Evolutionary conservation across 805 yeast genomes (phyloP).

Genomic region (Ogataea populi-albae): DNA sequence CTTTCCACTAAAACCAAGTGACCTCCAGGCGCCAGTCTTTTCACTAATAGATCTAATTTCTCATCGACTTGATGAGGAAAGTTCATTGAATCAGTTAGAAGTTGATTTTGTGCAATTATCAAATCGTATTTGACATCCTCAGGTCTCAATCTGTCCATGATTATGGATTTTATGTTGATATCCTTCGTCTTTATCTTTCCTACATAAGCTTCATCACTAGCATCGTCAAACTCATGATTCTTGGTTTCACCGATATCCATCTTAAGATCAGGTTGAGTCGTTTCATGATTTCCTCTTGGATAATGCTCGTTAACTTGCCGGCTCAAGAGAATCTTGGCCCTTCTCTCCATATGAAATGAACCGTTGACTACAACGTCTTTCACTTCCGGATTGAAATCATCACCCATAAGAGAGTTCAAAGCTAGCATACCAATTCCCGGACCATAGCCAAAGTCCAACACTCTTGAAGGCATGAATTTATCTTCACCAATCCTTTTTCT

Average conservation of each 20-base stretch:
- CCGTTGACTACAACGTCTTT: constrained; percentile 78
- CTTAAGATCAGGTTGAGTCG: constrained; percentile 22
- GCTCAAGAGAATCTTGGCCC: constrained; percentile 75
- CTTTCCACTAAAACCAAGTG: constrained; percentile 77
- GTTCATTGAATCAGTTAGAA: constrained; percentile 54
- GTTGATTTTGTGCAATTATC: constrained; percentile 78
- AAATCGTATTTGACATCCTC: constrained; percentile 62
- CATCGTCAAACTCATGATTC: constrained; percentile 6
- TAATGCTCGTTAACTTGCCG: constrained; percentile 57
- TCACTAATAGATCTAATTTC: constrained; percentile 55
- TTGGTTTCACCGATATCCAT: constrained; percentile 7
- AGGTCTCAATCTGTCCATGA: constrained; percentile 52
- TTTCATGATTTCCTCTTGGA: constrained; percentile 32
- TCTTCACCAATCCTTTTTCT: constrained; percentile 50
- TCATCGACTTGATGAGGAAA: constrained; percentile 76
- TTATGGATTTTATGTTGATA: constrained; percentile 51
- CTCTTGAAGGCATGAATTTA: constrained; percentile 57
- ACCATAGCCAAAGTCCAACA: constrained; percentile 82
- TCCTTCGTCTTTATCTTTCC: constrained; percentile 57
- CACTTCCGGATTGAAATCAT: constrained; percentile 52
- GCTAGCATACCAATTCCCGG: constrained; percentile 93
- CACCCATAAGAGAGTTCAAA: constrained; percentile 76
- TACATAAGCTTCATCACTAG: constrained; percentile 27
- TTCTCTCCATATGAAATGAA: constrained; percentile 63
- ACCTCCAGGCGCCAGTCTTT: constrained; percentile 72